Evolutionary conservation across 2,329 filamentous ascomycete genomes (phyloP), one percentile per base, ranked within the genome.

Genomic region (Microcyclospora pomicola): DNA sequence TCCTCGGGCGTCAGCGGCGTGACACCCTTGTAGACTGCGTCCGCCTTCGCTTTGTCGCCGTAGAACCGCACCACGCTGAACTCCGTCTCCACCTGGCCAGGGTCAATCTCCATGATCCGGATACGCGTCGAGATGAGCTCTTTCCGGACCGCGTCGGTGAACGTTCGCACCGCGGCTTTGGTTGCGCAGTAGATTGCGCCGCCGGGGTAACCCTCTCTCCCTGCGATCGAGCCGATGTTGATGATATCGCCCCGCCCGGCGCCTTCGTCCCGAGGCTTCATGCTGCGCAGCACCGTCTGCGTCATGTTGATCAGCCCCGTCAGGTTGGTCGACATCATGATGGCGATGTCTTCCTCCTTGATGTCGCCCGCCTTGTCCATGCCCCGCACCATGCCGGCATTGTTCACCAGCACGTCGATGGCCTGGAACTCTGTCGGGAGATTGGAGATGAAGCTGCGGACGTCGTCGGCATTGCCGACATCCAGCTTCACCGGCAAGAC

Each of bases 231-330:
- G 44, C 87, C 87, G 54, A 95, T 77, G 57, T 95, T 96, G 66
- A 98, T 93, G 58, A 98, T 87, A 58, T 96, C 91, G 51, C 88
- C 88, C 32, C 73, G 68, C 40, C 86, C 87, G 42, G 82, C 71
- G 32, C 47, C 47, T 34, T 52, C 49, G 15, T 63, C 43, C 47
- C 67, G 55, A 50, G 73, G 68, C 61, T 85, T 80, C 70, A 87
- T 92, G 57, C 86, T 77, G 37, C 82, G 77, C 13, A 96, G 64
- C 42, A 95, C 69, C 33, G 83, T 83, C 68, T 98, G 91, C 1
- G 91, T 96, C 81, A 96, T 84, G 68, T 88, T 83, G 67, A 98
- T 91, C 27, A 98, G 70, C 19, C 91, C 91, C 2, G 82, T 91
- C 37, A 96, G 87, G 59, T 98, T 98, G 41, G 91, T 96, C 34